Base-by-base conservation (phyloP, 2,329 filamentous ascomycete genomes). In the Lasiodiplodia theobromae region DNA sequence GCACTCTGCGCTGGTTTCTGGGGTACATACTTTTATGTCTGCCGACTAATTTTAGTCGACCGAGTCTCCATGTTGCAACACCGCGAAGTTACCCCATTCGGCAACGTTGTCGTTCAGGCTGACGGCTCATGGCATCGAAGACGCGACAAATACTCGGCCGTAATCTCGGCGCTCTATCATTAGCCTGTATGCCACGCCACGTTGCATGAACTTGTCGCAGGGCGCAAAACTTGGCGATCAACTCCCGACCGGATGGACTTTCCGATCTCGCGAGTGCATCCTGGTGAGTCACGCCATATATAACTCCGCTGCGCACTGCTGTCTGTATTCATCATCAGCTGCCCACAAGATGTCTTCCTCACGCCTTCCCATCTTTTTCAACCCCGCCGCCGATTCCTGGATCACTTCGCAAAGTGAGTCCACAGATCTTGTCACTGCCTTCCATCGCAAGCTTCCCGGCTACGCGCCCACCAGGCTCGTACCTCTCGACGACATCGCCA, bases 401-500 rank as follows among this genome's bases (percentile, higher is more conserved):
- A 18, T 31, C 31, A 14, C 63, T 3, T 49, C 49, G 12, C 49
- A 21, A 12, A 12, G 28, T 11, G 31, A 10, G 14, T 31, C 63
- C 10, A 10, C 49, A 2, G 28, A 66, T 34, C 49, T 66, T 4
- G 21, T 66, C 51, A 34, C 21, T n/a, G 49, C 63, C 18, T 66
- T 66, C 49, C 63, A 66, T 21, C 49, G 31, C 4, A 54, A 37
- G 38, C 80, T 91, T 1, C 87, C 87, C 0, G 74, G 78, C 23
- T 90, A 88, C 72, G 72, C 76, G 2, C 78, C 78, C 2, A 89
- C 88, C 0, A 82, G 82, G 6, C 80, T 92, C 0, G 75, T 84
- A 2, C 71, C 80, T 0, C 80, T 92, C 0, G 77, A 82, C 0
- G 71, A 77, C 0, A 70, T 92, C 0, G 88, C 89, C 0, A 18